Evolutionary conservation across 2,329 filamentous ascomycete species (phyloP).

Genomic region (Pyrenochaeta sp.): DNA sequence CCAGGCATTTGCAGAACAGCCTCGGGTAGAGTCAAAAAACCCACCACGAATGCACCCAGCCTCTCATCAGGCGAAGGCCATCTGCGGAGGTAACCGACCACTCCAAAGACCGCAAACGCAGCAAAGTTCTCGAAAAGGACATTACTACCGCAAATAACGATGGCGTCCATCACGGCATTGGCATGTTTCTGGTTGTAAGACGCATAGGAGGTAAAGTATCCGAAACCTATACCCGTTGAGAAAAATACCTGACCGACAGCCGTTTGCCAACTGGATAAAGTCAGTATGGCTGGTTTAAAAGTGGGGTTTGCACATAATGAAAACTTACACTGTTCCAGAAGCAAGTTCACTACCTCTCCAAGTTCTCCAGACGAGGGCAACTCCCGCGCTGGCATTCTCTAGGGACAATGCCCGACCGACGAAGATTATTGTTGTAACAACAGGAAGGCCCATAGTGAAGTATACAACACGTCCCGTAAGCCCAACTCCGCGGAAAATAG

Average conservation of each 20-base stretch:
- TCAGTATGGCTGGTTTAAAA: no score
- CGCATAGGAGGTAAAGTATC: slow-evolving; percentile 64
- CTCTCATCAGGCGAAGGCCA: slow-evolving; percentile 54
- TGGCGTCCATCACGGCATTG: slow-evolving; percentile 66
- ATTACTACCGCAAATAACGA: slow-evolving; percentile 64
- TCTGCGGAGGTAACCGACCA: slow-evolving; percentile 59
- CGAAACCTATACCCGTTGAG: slow-evolving; percentile 65
- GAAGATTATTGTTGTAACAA: slow-evolving; percentile 64
- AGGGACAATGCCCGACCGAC: slow-evolving; percentile 63
- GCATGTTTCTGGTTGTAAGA: slow-evolving; percentile 65
- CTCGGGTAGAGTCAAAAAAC: slow-evolving; percentile 65
- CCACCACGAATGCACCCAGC: slow-evolving; percentile 64
- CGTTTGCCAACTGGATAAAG: no score
- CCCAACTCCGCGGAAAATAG: slow-evolving; percentile 66
- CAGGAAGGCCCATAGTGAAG: slow-evolving; percentile 68
- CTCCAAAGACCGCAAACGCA: slow-evolving; percentile 62
- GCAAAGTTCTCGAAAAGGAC: slow-evolving; percentile 64
- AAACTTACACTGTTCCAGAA: slow-evolving; percentile 59
- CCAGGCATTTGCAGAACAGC: slow-evolving; percentile 65
- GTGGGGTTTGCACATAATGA: no score
- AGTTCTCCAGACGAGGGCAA: slow-evolving; percentile 58
- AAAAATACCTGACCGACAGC: slow-evolving; percentile 68
- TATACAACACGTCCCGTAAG: slow-evolving; percentile 67
- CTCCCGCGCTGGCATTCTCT: slow-evolving; percentile 61
- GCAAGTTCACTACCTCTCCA: slow-evolving; percentile 61